Evolutionary conservation across 1,139 yeast species (phyloP), one percentile per base, ranked within the genome.

Genomic region (Wickerhamomyces sp.): DNA sequence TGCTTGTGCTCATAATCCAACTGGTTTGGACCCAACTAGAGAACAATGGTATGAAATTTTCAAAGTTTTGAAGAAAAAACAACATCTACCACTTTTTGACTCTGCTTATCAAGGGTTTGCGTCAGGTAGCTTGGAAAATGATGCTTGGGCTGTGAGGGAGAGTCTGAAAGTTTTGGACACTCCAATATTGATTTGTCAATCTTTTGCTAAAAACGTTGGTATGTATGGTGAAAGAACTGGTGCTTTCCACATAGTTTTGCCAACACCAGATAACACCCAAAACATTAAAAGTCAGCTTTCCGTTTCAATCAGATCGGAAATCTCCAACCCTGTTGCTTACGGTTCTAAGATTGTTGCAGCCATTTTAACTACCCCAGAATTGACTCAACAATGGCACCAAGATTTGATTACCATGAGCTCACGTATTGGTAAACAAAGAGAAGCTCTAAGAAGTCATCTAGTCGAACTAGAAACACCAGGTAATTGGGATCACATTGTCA

Each of bases 141-240:
- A 92, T 58, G 94, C 96, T 15, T 87, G 75, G 68, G 90, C 97
- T 14, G 81, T 92, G 37, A 78, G 96, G 57, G 71, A 77, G 58
- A 96, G 95, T 51, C 78, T 87, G 41, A 74, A 80, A 52, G 69
- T 72, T 43, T 48, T 64, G 40, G 49, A 49, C 13, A 53, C 56
- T 10, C 92, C 92, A 36, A 67, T 82, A 39, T 51, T 83, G 24
- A 76, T 92, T 44, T 86, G 96, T 65, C 98, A 92, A 69, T 88
- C 97, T n/a, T 92, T 92, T 65, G 96, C 97, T 41, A 92, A 92
- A 67, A 92, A 92, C 67, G 84, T 86, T 63, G 98, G 98, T 51
- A 84, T 92, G 80, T 92, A 92, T 61, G 98, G 98, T 61, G 97
- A 92, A 70, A 84, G 98, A 69, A 90, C 83, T 35, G 98, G 98